phyloP scores from a whole-genome alignment of 75 land plant species.

The Selaginella tamariscina region DNA sequence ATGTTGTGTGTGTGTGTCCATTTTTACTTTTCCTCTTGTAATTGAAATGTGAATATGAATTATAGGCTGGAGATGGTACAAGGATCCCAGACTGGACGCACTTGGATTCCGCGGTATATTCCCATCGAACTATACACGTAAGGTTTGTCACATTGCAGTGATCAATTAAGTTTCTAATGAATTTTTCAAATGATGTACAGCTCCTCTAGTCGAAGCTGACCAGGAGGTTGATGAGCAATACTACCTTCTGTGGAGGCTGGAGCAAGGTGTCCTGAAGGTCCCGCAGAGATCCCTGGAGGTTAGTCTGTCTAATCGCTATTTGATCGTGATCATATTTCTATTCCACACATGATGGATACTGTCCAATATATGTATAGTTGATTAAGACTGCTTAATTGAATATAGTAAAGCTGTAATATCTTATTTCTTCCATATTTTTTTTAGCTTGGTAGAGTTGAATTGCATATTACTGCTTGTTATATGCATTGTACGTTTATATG shows the following conservation, averaged over 20 bases:
- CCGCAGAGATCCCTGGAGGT: conserved; percentile 94
- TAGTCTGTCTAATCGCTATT: not conserved
- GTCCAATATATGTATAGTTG: too few relatives aligned
- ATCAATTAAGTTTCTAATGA: not conserved
- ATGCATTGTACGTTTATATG: too few relatives aligned
- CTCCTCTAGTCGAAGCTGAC: conserved; percentile 82
- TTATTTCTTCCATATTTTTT: too few relatives aligned
- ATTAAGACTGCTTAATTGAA: too few relatives aligned
- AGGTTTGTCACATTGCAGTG: not conserved
- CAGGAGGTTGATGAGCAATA: conserved; percentile 67
- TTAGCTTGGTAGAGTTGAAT: too few relatives aligned
- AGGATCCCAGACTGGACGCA: conserved; percentile 60
- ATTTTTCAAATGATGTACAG: conserved; percentile 26
- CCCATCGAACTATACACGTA: conserved; percentile 56
- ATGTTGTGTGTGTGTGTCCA: too few relatives aligned
- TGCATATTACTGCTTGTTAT: too few relatives aligned
- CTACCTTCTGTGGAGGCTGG: conserved; percentile 66
- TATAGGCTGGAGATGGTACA: conserved; percentile 71
- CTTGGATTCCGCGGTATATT: conserved; percentile 83
- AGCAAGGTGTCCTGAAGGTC: conserved; percentile 93
- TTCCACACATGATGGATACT: too few relatives aligned
- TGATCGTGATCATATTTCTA: too few relatives aligned
- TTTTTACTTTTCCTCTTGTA: too few relatives aligned
- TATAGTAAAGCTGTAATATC: too few relatives aligned
- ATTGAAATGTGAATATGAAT: too few relatives aligned